Evolutionary conservation across 805 yeast genomes (phyloP), one percentile per base, ranked within the genome.

Genomic region (Cyberlindnera lachancei): DNA sequence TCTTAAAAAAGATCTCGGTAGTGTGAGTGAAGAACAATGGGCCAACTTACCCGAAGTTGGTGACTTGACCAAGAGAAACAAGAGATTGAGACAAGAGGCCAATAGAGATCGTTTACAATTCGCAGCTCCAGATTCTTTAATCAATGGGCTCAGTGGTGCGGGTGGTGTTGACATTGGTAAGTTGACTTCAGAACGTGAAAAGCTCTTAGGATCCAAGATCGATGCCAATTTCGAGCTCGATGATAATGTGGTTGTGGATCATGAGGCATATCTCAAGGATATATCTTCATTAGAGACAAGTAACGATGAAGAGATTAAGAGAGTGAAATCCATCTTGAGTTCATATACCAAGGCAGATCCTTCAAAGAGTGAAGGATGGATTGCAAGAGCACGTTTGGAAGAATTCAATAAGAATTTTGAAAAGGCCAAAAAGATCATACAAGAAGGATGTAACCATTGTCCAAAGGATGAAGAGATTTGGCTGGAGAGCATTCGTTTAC

Each of bases 311-410:
- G 88, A 83, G 41, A 55, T 77, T 4, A 61, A 62, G 27, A 75
- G 71, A 38, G 73, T 78, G 23, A 59, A 92, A 23, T 48, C 64
- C 3, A 61, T 86, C 7, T 63, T 88, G 28, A 61, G 70, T n/a
- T 77, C 86, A 3, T 67, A 83, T 41, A 65, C 94, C 22, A 73
- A 70, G 41, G 60, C 85, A 0, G 80, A 84, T 45, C 95, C 96
- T 0, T 56, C 59, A 25, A 79, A 76, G 36, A 71, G 94, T 0
- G 71, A 72, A 29, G 83, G 81, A 5, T 90, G 95, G 95, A 81
- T 90, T 15, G 85, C 94, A 0, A 73, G 86, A 29, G 94, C 95
- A 0, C 58, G 85, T 29, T 52, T 86, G 8, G 97, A 90, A 49
- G 80, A 73, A 42, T 69, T 67, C 27, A 79, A 78, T 1, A 66